Conservation (phyloP, 495 filamentous ascomycete genomes). For the Recurvomyces mirabilis region DNA sequence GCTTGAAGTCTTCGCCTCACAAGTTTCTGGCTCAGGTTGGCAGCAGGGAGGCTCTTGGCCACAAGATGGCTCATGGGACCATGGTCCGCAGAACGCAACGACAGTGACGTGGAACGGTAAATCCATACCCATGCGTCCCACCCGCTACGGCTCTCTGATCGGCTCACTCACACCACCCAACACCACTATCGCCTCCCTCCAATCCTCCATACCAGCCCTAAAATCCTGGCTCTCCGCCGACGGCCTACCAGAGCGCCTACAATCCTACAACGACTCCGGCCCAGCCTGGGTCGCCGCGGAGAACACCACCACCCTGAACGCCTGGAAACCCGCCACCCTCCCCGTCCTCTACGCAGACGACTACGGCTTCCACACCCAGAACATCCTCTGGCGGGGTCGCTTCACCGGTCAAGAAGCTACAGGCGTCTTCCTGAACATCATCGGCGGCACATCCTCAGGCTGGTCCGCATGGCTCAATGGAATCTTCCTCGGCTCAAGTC, state of each 20-base stretch:
- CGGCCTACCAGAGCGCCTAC: conserved; percentile 22
- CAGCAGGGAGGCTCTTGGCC: too few species aligned
- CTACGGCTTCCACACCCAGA: conserved; percentile 27
- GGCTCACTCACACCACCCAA: conserved; percentile 11
- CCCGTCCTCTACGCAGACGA: conserved; percentile 29
- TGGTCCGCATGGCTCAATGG: conserved; percentile 28
- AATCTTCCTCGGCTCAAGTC: conserved; percentile 23
- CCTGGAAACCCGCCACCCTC: conserved; percentile 23
- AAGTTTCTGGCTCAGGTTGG: not conserved
- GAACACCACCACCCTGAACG: conserved; percentile 23
- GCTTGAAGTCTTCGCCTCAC: conserved; percentile 25
- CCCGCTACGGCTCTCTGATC: conserved; percentile 23
- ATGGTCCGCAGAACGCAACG: too few species aligned
- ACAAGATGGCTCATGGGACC: too few species aligned
- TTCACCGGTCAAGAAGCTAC: conserved; percentile 24
- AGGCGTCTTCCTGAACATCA: conserved; percentile 21
- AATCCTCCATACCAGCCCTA: conserved; percentile 18
- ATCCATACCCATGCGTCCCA: conserved; percentile 6
- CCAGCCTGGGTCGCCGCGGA: conserved; percentile 23
- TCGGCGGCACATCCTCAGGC: conserved; percentile 23
- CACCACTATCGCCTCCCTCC: not conserved
- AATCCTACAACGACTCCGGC: conserved; percentile 24
- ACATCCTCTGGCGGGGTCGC: conserved; percentile 26
- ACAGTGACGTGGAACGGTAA: conserved; percentile 24
- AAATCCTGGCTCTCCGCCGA: conserved; percentile 25